Evolutionary conservation across 2,329 filamentous ascomycete genomes (phyloP).

Genomic region (Metarhizium brunneum): DNA sequence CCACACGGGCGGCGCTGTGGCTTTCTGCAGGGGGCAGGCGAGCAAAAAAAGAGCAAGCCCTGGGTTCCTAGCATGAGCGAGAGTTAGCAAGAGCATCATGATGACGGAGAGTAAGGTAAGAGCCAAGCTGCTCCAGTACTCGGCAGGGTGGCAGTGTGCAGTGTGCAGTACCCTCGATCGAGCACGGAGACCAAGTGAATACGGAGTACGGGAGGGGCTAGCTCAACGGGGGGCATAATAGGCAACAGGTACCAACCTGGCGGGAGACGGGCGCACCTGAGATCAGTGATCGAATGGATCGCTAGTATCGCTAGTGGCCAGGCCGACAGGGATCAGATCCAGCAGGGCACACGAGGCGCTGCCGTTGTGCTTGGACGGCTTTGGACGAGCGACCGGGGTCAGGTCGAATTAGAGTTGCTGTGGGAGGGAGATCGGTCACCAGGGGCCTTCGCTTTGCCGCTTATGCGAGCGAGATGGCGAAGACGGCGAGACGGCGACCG

Average conservation of each 20-base stretch:
- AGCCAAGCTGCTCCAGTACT: no score
- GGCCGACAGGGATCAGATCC: constrained; percentile 12
- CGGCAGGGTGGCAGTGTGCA: no score
- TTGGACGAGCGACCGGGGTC: not conserved
- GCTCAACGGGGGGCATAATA: not conserved
- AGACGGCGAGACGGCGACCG: no score
- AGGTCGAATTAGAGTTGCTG: constrained; percentile 11
- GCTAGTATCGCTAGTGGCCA: constrained; percentile 12
- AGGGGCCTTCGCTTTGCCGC: constrained; percentile 1
- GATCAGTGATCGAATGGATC: constrained; percentile 2
- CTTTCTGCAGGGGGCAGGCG: not conserved
- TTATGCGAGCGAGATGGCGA: not conserved
- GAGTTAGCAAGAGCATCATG: not conserved
- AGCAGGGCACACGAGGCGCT: constrained; percentile 7
- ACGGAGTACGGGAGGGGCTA: no score
- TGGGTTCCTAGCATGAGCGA: not conserved
- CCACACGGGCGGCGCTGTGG: not conserved
- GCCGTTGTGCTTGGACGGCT: not conserved
- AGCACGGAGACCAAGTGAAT: no score
- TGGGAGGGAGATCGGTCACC: constrained; percentile 6
- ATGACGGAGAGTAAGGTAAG: no score
- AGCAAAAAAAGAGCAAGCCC: not conserved
- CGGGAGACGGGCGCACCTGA: constrained; percentile 6
- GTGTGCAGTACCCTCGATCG: no score
- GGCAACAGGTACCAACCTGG: constrained; percentile 8